phyloP scores from a whole-genome alignment of 371 early-diverging fungal species.

The Mortierella sp. region DNA sequence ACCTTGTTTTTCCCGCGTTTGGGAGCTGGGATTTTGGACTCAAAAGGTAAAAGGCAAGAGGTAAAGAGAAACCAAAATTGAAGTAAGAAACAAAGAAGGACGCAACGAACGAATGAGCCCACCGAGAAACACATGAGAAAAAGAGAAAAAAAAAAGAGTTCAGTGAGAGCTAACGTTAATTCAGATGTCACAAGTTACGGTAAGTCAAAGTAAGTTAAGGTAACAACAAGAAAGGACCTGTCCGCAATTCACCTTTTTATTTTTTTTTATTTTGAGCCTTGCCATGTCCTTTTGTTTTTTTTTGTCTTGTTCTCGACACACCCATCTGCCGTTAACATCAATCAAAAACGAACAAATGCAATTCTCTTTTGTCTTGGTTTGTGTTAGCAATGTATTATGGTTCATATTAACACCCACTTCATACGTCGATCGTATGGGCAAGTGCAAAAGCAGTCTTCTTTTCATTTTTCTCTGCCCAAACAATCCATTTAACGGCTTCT shows the following conservation, averaged over 20 bases:
- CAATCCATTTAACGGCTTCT: background rate
- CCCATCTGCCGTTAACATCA: no score
- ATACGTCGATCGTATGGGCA: slow-evolving; percentile 8
- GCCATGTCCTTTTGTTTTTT: background rate
- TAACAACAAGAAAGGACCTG: no score
- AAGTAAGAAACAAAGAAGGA: background rate
- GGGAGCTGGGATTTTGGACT: no score
- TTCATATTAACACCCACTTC: no score
- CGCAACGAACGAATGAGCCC: background rate
- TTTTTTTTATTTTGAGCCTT: no score
- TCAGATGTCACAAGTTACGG: no score
- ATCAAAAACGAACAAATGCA: background rate
- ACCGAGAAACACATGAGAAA: background rate
- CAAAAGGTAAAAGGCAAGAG: background rate
- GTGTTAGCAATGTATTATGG: no score
- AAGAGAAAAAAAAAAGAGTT: no score
- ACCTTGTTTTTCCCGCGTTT: slow-evolving; percentile 6
- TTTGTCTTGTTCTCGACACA: background rate
- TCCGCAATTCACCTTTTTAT: no score
- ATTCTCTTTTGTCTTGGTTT: background rate
- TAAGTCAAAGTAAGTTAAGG: no score
- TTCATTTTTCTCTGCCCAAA: background rate
- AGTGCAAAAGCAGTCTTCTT: background rate
- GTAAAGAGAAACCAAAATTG: background rate
- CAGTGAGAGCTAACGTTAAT: no score